Conservation (phyloP, 2,329 filamentous ascomycete species). For the Hymenotorrendiella dingleyae region DNA sequence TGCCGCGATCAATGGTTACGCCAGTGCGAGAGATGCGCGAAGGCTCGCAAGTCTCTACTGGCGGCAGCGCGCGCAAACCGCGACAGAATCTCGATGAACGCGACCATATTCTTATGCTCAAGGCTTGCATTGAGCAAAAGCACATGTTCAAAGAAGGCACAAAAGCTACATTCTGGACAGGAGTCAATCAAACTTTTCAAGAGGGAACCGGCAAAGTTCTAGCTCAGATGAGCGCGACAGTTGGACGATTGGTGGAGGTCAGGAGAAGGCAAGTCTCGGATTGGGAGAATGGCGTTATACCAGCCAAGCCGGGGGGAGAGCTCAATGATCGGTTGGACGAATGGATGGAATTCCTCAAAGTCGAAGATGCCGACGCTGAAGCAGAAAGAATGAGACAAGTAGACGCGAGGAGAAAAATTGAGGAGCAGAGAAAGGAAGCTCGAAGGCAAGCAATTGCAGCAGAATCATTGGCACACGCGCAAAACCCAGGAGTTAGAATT, state of each 20-base stretch:
- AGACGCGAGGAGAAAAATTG: slow-evolving; percentile 27
- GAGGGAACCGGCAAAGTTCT: slow-evolving; percentile 27
- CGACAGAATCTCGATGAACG: slow-evolving; percentile 30
- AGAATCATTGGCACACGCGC: slow-evolving; percentile 17
- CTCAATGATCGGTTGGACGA: slow-evolving; percentile 27
- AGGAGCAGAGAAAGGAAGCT: slow-evolving; percentile 29
- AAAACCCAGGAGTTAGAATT: slow-evolving; percentile 15
- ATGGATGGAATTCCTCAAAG: slow-evolving; percentile 30
- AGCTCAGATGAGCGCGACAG: slow-evolving; percentile 31
- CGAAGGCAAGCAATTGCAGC: slow-evolving; percentile 28
- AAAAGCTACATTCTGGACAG: slow-evolving; percentile 30
- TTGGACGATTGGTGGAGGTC: slow-evolving; percentile 28
- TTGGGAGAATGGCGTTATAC: slow-evolving; percentile 29
- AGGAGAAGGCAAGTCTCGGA: slow-evolving; percentile 28
- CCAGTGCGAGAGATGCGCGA: slow-evolving; percentile 29
- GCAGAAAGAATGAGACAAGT: slow-evolving; percentile 30
- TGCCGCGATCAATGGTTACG: slow-evolving; percentile 27
- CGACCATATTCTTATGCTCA: slow-evolving; percentile 29
- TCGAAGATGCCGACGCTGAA: slow-evolving; percentile 30
- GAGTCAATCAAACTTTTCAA: slow-evolving; percentile 28
- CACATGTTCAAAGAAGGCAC: slow-evolving; percentile 30
- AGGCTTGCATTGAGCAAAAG: slow-evolving; percentile 27
- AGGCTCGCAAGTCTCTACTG: slow-evolving; percentile 24
- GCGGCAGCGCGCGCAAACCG: slow-evolving; percentile 28
- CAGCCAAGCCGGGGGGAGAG: slow-evolving; percentile 28